Base-by-base conservation (phyloP, 2,329 filamentous ascomycete species). In the Microsporum audouinii region DNA sequence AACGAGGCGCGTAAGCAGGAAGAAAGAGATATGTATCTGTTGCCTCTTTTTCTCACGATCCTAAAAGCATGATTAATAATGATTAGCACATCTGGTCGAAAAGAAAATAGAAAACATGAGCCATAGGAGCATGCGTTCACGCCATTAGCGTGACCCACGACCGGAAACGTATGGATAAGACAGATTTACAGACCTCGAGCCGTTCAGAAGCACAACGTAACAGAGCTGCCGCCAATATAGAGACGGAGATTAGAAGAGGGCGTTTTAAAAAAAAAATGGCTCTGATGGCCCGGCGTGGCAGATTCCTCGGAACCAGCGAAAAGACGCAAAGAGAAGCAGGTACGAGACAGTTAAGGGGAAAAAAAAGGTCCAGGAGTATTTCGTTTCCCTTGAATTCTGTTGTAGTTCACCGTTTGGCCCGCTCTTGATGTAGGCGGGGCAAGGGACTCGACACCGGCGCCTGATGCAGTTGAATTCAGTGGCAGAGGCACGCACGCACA, bases 391-490 rank as follows among this genome's bases (percentile, higher is more conserved):
- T 43, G 6, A n/a, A n/a, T 43, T 34, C 14, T 31, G 23, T 47
- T 29, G 10, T 14, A 53, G n/a, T 33, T 53, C 49, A 34, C 49
- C 49, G 49, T 53, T 53, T 53, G 49, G 49, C 49, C 49, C 49
- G 49, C 10, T 47, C 23, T 51, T 51, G 45, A 23, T 33, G 23
- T 12, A 8, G 23, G 29, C 27, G 47, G 47, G 47, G 17, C 47
- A 51, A 51, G 29, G 47, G 49, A 53, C 49, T 53, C 49, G 49
- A 53, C 49, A 53, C 49, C 49, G 49, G 27, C 49, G 49, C 49
- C 12, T 53, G 39, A 29, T 5, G 45, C 6, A 31, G 38, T 23
- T 17, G 39, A 43, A 17, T 14, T 43, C 17, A 10, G 45, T 17
- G 27, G 47, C 47, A 51, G 38, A 17, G 8, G 47, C 47, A 51